Base-by-base conservation (phyloP, 192 early-diverging fungal species). In the Chytriomyces sp. region DNA sequence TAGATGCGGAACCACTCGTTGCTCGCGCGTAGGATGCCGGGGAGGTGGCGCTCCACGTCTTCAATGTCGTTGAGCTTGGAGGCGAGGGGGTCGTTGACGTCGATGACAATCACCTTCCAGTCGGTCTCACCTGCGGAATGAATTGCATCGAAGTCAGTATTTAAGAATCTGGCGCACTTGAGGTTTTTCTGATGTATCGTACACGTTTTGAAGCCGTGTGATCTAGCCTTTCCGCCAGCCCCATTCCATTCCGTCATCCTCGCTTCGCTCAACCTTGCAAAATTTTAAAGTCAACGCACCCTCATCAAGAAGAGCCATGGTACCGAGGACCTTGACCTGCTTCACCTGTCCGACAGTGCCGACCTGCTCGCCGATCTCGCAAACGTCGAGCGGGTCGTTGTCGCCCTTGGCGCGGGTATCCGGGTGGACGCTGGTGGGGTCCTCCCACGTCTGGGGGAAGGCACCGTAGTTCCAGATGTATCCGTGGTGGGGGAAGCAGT, bases 391-490 rank as follows among this genome's bases (percentile, higher is more conserved):
- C 6, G 97, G 97, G 79, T 99, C 97, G 78, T 97, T 96, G 81
- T 99, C 97, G 73, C 97, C 97, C 64, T 86, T 87, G 68, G 91
- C 93, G 87, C 95, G 94, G 77, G 97, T 99, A 82, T 99, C 96
- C 72, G 91, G 84, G 84, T 96, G 91, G 68, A 81, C 81, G 77
- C 89, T 85, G 77, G 82, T 91, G 49, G 97, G 97, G 77, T 99
- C 97, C 85, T 99, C 97, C 97, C 97, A 99, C 61, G 97, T 99
- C 89, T 96, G 95, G 36, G 97, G 97, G 77, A 99, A 88, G 70
- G 96, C 96, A 78, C 97, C 97, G 76, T 99, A 98, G 95, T 99
- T 99, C 97, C 97, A 99, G 84, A 99, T 98, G 84, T 99, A 99
- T 69, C 97, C 97, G 83, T 99, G 93, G 90, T 98, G 95, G 7